These are phyloP conservation scores for Collybia mongolica DNA, from an alignment of 768 basidiomycete species.

Conservation along the genomic window DNA sequence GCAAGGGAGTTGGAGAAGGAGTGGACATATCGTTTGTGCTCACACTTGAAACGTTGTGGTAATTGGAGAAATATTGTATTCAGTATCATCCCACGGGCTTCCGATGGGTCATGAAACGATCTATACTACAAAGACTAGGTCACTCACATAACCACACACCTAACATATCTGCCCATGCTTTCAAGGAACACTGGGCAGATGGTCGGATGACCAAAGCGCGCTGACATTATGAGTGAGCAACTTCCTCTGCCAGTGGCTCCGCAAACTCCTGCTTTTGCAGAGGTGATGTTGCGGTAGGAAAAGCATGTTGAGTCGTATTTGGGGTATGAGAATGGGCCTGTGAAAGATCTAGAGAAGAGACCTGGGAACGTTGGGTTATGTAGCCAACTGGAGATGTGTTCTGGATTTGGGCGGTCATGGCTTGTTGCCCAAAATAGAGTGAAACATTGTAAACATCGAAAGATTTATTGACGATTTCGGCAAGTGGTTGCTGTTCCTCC, in stretches of 20 bases:
- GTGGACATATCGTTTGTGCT: background rate
- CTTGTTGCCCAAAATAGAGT: too few relatives aligned
- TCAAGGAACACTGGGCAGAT: constrained; percentile 20
- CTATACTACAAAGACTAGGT: background rate
- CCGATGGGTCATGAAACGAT: background rate
- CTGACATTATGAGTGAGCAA: background rate
- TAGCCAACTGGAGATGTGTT: too few relatives aligned
- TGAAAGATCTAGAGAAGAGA: too few relatives aligned
- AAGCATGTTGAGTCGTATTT: too few relatives aligned
- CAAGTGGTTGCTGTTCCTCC: background rate
- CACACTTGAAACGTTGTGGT: constrained; percentile 11
- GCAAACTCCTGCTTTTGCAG: background rate
- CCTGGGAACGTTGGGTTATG: too few relatives aligned
- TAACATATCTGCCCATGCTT: constrained; percentile 15
- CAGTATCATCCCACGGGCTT: constrained; percentile 14
- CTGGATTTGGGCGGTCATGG: too few relatives aligned
- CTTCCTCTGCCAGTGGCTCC: background rate
- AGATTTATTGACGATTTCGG: background rate
- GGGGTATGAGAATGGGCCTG: too few relatives aligned
- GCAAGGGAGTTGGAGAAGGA: background rate
- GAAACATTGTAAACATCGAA: too few relatives aligned
- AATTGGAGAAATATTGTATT: constrained; percentile 11
- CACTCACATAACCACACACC: constrained; percentile 19
- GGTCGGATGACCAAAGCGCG: constrained; percentile 7
- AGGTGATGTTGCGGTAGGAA: background rate